These are phyloP conservation scores for Agarophyton chilense DNA, from an alignment of 23 red algal genomes.

Conservation along the genomic window DNA sequence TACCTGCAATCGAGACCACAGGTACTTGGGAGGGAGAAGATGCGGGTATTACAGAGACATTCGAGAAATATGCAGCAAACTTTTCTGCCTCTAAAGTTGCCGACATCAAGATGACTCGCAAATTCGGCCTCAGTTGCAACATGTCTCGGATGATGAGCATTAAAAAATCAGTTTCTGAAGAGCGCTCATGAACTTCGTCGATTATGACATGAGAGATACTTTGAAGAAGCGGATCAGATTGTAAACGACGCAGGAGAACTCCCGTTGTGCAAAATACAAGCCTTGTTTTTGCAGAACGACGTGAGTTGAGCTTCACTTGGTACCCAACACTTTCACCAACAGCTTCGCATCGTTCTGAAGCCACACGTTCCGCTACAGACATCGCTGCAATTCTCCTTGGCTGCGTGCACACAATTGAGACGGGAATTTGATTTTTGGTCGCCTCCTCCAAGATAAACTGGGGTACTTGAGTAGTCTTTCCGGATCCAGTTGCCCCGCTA, in stretches of 20 bases:
- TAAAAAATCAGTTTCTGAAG: slow-evolving; percentile 85
- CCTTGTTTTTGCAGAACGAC: slow-evolving; percentile 41
- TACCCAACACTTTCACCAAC: slow-evolving; percentile 80
- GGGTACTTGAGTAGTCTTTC: slow-evolving; percentile 95
- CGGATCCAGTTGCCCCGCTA: slow-evolving; percentile 87
- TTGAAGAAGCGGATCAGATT: slow-evolving; percentile 68
- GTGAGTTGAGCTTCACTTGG: slow-evolving; percentile 71
- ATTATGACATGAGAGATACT: slow-evolving; percentile 81
- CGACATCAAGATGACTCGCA: slow-evolving; percentile 85
- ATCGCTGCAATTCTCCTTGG: slow-evolving; percentile 95
- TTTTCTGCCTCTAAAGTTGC: slow-evolving; percentile 90
- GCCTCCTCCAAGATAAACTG: slow-evolving; percentile 84
- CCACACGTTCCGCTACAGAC: slow-evolving; percentile 89
- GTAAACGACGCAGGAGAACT: slow-evolving; percentile 73
- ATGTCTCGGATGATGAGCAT: slow-evolving; percentile 73
- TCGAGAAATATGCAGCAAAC: slow-evolving; percentile 76
- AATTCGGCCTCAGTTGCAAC: background rate
- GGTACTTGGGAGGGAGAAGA: slow-evolving; percentile 15
- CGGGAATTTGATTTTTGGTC: background rate
- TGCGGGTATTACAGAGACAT: background rate
- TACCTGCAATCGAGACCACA: slow-evolving; percentile 78
- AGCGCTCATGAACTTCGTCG: slow-evolving; percentile 99
- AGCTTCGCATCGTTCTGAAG: slow-evolving; percentile 75
- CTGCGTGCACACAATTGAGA: slow-evolving; percentile 81
- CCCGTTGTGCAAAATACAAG: slow-evolving; percentile 87